A percentile compares a stretch with the other conserved stretches of the same genome.
Evolutionary conservation across 208 protist genomes (phyloP).

Genomic region (Leishmania tarentolae): DNA sequence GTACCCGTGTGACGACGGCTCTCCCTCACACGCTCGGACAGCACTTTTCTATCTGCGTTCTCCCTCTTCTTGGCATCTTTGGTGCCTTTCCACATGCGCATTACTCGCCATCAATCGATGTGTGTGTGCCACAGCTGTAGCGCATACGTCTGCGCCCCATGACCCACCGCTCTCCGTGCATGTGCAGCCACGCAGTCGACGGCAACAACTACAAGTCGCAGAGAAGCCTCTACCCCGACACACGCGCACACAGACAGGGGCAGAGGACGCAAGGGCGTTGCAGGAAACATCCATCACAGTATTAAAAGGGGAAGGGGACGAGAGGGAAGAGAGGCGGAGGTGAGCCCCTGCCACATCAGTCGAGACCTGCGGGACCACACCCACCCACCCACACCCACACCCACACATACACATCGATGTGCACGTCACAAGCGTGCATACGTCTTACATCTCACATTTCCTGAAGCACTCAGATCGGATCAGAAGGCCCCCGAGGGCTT

Average conservation of each 20-base stretch:
- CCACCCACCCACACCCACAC: neutral
- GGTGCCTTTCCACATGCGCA: neutral
- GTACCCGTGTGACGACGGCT: neutral
- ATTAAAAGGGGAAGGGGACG: no score
- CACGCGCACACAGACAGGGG: constrained; percentile 15
- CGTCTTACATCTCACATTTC: neutral
- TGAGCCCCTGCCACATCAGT: no score
- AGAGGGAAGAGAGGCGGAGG: no score
- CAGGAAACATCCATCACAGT: no score
- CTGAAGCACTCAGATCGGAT: neutral
- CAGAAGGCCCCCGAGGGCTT: neutral
- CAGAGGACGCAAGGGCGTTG: neutral
- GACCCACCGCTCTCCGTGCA: neutral
- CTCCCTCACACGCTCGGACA: neutral
- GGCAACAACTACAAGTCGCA: neutral
- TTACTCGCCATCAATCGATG: neutral
- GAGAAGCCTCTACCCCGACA: neutral
- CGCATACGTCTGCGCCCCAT: neutral
- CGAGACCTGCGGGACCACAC: neutral
- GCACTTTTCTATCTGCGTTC: neutral
- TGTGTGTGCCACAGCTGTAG: neutral
- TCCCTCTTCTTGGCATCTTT: neutral
- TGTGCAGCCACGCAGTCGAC: neutral
- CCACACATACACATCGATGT: constrained; percentile 8
- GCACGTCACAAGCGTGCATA: neutral